Evolutionary conservation across 768 basidiomycete genomes (phyloP).

Genomic region (Suillus paluster): DNA sequence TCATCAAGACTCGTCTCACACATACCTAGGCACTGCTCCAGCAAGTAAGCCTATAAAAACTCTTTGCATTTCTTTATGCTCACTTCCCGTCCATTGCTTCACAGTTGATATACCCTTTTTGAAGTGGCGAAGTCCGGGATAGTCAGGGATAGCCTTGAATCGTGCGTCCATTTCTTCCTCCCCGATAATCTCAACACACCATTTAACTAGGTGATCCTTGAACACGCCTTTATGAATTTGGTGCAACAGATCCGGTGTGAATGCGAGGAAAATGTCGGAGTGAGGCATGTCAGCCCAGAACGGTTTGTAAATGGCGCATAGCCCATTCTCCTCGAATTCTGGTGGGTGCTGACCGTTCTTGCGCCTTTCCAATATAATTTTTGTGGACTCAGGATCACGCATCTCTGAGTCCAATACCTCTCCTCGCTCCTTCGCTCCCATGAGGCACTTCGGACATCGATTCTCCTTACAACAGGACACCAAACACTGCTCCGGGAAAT

Average conservation of each 20-base stretch:
- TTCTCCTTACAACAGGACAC: slow-evolving; percentile 17
- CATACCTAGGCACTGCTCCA: slow-evolving; percentile 15
- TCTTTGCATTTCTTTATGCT: slow-evolving; percentile 44
- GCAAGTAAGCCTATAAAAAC: slow-evolving; percentile 39
- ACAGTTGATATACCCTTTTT: slow-evolving; percentile 44
- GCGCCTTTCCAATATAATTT: neutral
- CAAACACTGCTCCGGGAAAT: slow-evolving; percentile 25
- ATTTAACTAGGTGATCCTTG: slow-evolving; percentile 46
- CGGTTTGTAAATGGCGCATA: slow-evolving; percentile 24
- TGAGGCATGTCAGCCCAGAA: slow-evolving; percentile 48
- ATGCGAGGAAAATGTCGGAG: slow-evolving; percentile 41
- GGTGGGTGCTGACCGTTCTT: slow-evolving; percentile 11
- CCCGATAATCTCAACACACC: slow-evolving; percentile 29
- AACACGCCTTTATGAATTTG: slow-evolving; percentile 53
- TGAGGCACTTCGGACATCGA: slow-evolving; percentile 14
- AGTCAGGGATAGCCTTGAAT: slow-evolving; percentile 17
- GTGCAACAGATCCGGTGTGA: slow-evolving; percentile 50
- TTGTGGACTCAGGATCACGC: neutral
- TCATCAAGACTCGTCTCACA: neutral
- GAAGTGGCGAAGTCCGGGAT: slow-evolving; percentile 6
- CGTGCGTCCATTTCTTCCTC: slow-evolving; percentile 17
- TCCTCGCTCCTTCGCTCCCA: slow-evolving; percentile 3
- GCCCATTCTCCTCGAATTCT: slow-evolving; percentile 3
- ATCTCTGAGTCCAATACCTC: slow-evolving; percentile 6
- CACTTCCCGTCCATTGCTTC: slow-evolving; percentile 48